A percentile compares a stretch with the other conserved stretches of the same genome.
These are phyloP conservation scores for Bipolaris sorokiniana DNA, from an alignment of 2,329 filamentous ascomycete species.

Conservation along the genomic window DNA sequence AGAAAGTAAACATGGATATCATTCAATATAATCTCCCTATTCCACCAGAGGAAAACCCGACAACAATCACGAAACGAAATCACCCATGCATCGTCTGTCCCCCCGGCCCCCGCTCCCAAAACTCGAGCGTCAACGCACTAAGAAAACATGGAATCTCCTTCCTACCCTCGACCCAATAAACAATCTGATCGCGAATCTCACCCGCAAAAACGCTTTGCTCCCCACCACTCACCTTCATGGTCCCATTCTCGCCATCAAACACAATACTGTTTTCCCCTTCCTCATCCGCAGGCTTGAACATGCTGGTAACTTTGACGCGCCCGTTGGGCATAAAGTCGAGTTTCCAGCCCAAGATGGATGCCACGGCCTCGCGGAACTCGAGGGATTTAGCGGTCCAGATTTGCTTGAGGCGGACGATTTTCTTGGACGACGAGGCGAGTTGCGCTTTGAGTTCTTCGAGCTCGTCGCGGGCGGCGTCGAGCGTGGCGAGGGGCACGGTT, in stretches of 20 bases:
- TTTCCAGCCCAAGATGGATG: constrained; percentile 89
- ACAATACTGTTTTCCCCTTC: constrained; percentile 68
- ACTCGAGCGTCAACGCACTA: constrained; percentile 88
- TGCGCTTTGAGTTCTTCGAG: constrained; percentile 64
- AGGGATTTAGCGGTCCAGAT: constrained; percentile 90
- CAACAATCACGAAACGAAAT: not conserved
- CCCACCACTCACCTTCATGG: constrained; percentile 96
- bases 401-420: constrained; percentile 83
- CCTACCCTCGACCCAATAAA: constrained; percentile 94
- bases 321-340: constrained; percentile 97
- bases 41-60: no score
- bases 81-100: constrained; percentile 29
- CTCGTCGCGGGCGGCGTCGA: constrained; percentile 77
- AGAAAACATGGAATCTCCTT: constrained; percentile 94
- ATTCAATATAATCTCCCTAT: not conserved
- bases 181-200: constrained; percentile 83
- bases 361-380: constrained; percentile 95
- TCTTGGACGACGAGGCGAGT: constrained; percentile 74
- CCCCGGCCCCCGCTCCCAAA: constrained; percentile 71
- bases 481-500: constrained; percentile 75
- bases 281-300: constrained; percentile 75
- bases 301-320: constrained; percentile 87
- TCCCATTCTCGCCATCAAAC: constrained; percentile 91
- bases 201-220: constrained; percentile 84
- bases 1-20: not conserved